phyloP scores from a whole-genome alignment of 2,329 filamentous ascomycete genomes.

The Paramyrothecium sp. region DNA sequence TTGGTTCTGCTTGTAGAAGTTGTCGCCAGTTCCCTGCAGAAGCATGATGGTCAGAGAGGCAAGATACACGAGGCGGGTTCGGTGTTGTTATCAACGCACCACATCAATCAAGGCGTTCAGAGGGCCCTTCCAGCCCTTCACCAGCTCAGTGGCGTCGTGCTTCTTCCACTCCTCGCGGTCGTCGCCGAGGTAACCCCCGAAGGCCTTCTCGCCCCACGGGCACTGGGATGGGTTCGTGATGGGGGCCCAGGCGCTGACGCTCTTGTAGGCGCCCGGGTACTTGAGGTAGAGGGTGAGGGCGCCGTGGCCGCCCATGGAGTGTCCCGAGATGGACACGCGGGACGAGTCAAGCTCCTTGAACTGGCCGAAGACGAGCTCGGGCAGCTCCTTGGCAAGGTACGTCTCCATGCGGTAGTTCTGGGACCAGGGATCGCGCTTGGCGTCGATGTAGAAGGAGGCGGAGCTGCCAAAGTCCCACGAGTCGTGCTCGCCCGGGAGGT shows the following conservation, averaged over 20 bases:
- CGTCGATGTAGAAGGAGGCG: slow-evolving; percentile 94
- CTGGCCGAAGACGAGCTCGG: slow-evolving; percentile 66
- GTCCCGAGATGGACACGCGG: slow-evolving; percentile 82
- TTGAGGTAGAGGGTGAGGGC: slow-evolving; percentile 89
- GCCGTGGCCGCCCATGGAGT: slow-evolving; percentile 97
- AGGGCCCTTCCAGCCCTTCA: slow-evolving; percentile 69
- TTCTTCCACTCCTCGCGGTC: slow-evolving; percentile 76
- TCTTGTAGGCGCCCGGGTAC: slow-evolving; percentile 87
- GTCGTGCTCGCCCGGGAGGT: slow-evolving; percentile 82
- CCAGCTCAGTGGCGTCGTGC: slow-evolving; percentile 89
- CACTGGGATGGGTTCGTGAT: slow-evolving; percentile 83
- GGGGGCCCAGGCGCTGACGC: slow-evolving; percentile 85
- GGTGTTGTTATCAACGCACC: slow-evolving; percentile 44
- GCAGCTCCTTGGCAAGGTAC: slow-evolving; percentile 90
- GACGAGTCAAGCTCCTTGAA: slow-evolving; percentile 69
- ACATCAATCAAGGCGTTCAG: slow-evolving; percentile 86
- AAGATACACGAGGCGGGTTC: background rate
- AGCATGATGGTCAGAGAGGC: background rate
- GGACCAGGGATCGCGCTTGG: slow-evolving; percentile 70
- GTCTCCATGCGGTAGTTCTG: slow-evolving; percentile 90
- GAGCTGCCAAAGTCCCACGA: slow-evolving; percentile 88
- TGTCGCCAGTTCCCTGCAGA: slow-evolving; percentile 78
- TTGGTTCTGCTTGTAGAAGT: slow-evolving; percentile 94
- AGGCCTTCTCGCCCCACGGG: slow-evolving; percentile 96
- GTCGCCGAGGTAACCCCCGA: slow-evolving; percentile 82